phyloP scores from a whole-genome alignment of 352 stramenopile species.

The Phytophthora constricta region DNA sequence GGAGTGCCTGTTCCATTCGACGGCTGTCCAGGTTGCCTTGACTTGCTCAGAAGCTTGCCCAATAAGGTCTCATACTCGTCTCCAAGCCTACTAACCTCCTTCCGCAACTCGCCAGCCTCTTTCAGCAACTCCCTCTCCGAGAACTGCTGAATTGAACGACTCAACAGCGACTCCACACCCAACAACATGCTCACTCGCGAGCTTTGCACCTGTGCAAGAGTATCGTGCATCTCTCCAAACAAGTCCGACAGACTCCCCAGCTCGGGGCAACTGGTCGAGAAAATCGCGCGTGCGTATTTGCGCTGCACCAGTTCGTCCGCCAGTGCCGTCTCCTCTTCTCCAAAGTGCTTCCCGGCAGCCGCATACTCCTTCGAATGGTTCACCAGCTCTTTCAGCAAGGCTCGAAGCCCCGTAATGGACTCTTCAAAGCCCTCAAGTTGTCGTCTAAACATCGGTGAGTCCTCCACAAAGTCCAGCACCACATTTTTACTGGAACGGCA shows the following conservation, averaged over 20 bases:
- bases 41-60: slow-evolving; percentile 82
- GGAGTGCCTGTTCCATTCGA: slow-evolving; percentile 34
- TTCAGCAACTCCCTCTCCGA: slow-evolving; percentile 75
- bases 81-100: slow-evolving; percentile 66
- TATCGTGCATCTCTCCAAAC: slow-evolving; percentile 87
- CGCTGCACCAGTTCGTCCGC: slow-evolving; percentile 76
- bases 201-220: slow-evolving; percentile 79
- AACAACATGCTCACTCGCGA: slow-evolving; percentile 86
- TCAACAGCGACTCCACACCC: slow-evolving; percentile 79
- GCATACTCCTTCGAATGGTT: slow-evolving; percentile 82
- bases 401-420: slow-evolving; percentile 65
- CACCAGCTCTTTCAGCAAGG: slow-evolving; percentile 76
- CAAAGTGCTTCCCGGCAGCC: slow-evolving; percentile 62
- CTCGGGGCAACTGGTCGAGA: slow-evolving; percentile 80
- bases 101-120: slow-evolving; percentile 69
- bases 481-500: slow-evolving; percentile 73
- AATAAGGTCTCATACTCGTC: slow-evolving; percentile 87
- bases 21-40: slow-evolving; percentile 39
- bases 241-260: slow-evolving; percentile 77
- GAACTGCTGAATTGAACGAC: slow-evolving; percentile 70
- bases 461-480: slow-evolving; percentile 85
- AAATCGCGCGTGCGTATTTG: slow-evolving; percentile 86
- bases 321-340: slow-evolving; percentile 72
- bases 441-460: slow-evolving; percentile 87
- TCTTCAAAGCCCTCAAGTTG: slow-evolving; percentile 86